Evolutionary conservation across 169 alveolate species (phyloP), one percentile per base, ranked within the genome.

Genomic region (Ophryocystis elektroscirrha): DNA sequence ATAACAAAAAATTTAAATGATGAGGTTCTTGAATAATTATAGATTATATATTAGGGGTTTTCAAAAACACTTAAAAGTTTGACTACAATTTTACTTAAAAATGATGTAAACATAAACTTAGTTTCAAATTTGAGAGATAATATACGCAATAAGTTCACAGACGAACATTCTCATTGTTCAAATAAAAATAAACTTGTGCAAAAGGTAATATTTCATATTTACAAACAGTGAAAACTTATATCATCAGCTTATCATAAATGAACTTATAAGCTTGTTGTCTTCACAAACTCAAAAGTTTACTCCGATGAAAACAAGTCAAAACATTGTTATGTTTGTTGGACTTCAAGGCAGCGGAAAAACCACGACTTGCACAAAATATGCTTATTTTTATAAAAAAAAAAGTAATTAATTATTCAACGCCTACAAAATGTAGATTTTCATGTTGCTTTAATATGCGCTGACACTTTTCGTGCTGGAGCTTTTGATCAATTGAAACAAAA

Each of bases 401-500:
- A 93, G 83, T 51, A 45, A n/a, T 48, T 1, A 2, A 23, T 24
- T 27, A 0, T 49, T 45, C 22, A 26, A 5, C 9, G 6, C 12
- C 1, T 4, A 5, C 0, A 20, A n/a, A 44, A 9, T 36, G 41
- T 36, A 61, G 95, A 97, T 22, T 92, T 95, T 95, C 79, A 87
- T 56, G 89, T 92, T 0, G 98, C 96, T 7, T 66, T 94, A 54
- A 96, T 94, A 2, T 94, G 99, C 61, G 98, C 98, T 0, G 99
- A 94, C 70, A 91, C 99, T 12, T 94, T 91, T 73, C 81, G 99
- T 57, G 99, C 99, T 2, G 99, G 99, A 18, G 99, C 99, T 23
- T 94, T 91, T 56, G 99, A 94, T 71, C 96, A 94, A 81, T 74
- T 94, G 61, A 91, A 90, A 61, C 96, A 91, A 72, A 94, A 91